Evolutionary conservation across 2,329 filamentous ascomycete species (phyloP), one percentile per base, ranked within the genome.

Genomic region (Chaetomium sp.): DNA sequence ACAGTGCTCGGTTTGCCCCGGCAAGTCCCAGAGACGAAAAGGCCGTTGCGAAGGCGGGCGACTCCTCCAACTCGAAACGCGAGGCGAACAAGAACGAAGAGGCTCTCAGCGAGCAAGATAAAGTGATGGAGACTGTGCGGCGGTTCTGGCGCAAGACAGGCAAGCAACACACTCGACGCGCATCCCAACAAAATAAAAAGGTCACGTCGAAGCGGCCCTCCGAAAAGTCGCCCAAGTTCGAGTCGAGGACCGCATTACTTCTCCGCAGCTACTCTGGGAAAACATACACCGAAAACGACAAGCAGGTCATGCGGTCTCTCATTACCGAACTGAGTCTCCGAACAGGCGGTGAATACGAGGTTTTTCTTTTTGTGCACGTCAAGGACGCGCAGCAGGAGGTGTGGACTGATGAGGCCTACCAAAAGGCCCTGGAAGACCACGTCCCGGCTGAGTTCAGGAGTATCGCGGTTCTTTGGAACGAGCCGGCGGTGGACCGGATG

Each of bases 281-380:
- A 68, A 69, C 81, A 34, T 96, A 91, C 68, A 88, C 85, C 34
- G 80, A 88, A 42, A 88, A 92, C 66, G 88, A 92, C 67, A 82
- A 88, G 66, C 84, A 91, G 68, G 85, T 85, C 53, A 82, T 95
- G 42, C 86, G 91, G 34, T 82, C 90, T 38, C 80, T 95, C 66
- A 82, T 95, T 62, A 86, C 82, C 57, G 91, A 95, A 69, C 76
- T 94, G 34, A 81, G 80, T 5, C 76, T 95, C 55, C 84, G 85
- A 58, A 87, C 87, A 12, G 89, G 89, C 14, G 89, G 88, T 38
- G 84, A 91, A 70, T 95, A 91, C 66, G 82, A 91, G 63, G 84
- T 94, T 1, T 88, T 89, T 66, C 74, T 95, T 35, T 78, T 95
- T 33, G 81, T 95, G 11, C 88, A 95, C 59, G 85, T 91, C 70